Base-by-base conservation (phyloP, 306 rosid genomes). In the Alnus rubra region DNA sequence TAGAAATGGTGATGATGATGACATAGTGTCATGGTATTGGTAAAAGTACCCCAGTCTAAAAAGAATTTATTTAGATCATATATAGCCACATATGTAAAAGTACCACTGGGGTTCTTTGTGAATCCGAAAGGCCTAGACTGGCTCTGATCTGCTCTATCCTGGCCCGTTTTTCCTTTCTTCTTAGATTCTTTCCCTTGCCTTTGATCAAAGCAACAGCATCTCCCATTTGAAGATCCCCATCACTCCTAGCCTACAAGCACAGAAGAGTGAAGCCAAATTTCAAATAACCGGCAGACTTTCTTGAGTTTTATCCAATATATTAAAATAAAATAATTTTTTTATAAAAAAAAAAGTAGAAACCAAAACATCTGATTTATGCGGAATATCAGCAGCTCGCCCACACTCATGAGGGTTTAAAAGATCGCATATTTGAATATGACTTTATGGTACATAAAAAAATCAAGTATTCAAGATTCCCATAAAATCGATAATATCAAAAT, bases 111-210 rank as follows among this genome's bases (percentile, higher is more conserved):
- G 98, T 95, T 89, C 98, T 92, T 85, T 95, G 97, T 1, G 97
- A 91, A 83, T 95, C 98, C 23, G 98, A 95, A 90, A 95, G 94
- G 54, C 98, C 98, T 52, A 95, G 98, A 83, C 96, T 95, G 73
- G 98, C 98, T 90, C 97, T 87, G 79, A 95, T 95, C 88, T 92
- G 98, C 80, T 95, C 97, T 80, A 95, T 91, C 85, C 98, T 89
- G 18, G 90, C 92, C 86, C 93, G 91, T 79, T 96, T 92, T 85
- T 93, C 98, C 87, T 95, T 92, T 84, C 98, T 92, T 28, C 94
- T 92, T 51, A 95, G 86, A 83, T 48, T 91, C 83, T 71, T 92
- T 42, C 89, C 93, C 77, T 60, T 89, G 9, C 98, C 98, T 86
- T 91, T 95, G 79, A 95, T 91, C 83, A 95, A 78, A 79, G 97